Percentiles rank a stretch among this genome's conserved stretches.
Conservation (phyloP, 1,284 basidiomycete species). For the Peniophora sp. region DNA sequence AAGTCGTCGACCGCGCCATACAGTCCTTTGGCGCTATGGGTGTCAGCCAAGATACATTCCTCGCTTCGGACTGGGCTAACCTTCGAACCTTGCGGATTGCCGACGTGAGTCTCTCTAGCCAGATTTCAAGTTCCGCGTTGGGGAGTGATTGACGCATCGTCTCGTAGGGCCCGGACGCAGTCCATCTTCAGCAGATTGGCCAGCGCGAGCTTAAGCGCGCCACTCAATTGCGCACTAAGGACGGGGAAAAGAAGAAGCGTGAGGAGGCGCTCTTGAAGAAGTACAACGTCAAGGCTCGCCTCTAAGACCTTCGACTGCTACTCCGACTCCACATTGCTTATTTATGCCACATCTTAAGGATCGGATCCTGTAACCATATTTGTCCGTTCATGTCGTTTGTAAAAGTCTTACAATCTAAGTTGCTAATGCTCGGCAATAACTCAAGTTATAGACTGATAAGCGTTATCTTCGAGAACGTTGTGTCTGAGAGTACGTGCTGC, state of each 20-base stretch:
- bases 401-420: too few relatives aligned
- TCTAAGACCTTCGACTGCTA: conserved; percentile 28
- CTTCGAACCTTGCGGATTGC: conserved; percentile 86
- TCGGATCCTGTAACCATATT: background rate
- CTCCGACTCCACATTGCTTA: background rate
- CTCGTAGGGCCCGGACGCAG: conserved; percentile 76
- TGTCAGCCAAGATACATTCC: conserved; percentile 81
- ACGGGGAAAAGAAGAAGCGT: conserved; percentile 47
- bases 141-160: background rate
- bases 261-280: conserved; percentile 52
- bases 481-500: too few relatives aligned
- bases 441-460: too few relatives aligned
- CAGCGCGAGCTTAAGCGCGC: conserved; percentile 77
- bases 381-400: background rate
- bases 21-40: conserved; percentile 95
- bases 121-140: background rate
- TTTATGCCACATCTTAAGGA: background rate
- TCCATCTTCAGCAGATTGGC: conserved; percentile 93
- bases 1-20: conserved; percentile 89
- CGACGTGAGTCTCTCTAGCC: conserved; percentile 50
- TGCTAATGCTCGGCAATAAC: too few relatives aligned
- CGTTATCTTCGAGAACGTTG: too few relatives aligned
- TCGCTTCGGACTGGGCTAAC: conserved; percentile 75
- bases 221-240: conserved; percentile 42
- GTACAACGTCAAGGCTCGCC: conserved; percentile 48